Evolutionary conservation across 306 rosid genomes (phyloP).

Genomic region (Quercus bicolor): DNA sequence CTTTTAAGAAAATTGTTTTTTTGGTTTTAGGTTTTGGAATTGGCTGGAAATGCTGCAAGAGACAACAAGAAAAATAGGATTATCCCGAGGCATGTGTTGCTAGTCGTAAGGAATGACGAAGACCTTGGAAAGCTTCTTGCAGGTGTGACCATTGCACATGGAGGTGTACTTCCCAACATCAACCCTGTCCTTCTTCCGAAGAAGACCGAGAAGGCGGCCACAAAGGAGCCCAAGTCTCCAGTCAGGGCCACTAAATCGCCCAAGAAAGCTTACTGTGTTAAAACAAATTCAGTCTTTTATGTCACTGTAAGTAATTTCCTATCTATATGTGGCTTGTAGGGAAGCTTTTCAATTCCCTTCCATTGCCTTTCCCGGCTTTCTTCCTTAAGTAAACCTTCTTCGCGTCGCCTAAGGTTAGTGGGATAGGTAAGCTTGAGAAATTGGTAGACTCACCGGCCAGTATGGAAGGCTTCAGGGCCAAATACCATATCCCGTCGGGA

Average conservation of each 20-base stretch:
- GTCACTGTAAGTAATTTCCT: conserved; percentile 2
- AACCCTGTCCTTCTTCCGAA: conserved; percentile 42
- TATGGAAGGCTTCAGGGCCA: no score
- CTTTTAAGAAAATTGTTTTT: no score
- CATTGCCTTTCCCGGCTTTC: no score
- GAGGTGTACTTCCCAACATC: conserved; percentile 48
- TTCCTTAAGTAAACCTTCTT: no score
- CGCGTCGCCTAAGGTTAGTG: no score
- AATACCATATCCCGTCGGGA: no score
- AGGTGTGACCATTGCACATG: conserved; percentile 48
- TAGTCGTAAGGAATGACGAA: conserved; percentile 53
- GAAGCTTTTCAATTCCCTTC: no score
- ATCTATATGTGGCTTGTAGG: neutral
- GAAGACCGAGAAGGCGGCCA: conserved; percentile 18
- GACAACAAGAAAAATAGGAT: conserved; percentile 46
- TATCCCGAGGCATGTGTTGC: conserved; percentile 40
- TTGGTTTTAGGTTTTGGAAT: conserved; percentile 39
- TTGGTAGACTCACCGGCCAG: no score
- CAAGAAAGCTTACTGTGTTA: conserved; percentile 12
- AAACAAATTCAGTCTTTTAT: neutral
- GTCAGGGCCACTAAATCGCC: conserved; percentile 35
- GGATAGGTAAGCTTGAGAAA: no score
- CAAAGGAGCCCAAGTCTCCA: conserved; percentile 39
- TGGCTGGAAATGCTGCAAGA: conserved; percentile 57
- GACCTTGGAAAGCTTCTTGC: conserved; percentile 47